These are phyloP conservation scores for Polyporus tsugae DNA, from an alignment of 1,284 basidiomycete species.

Conservation along the genomic window DNA sequence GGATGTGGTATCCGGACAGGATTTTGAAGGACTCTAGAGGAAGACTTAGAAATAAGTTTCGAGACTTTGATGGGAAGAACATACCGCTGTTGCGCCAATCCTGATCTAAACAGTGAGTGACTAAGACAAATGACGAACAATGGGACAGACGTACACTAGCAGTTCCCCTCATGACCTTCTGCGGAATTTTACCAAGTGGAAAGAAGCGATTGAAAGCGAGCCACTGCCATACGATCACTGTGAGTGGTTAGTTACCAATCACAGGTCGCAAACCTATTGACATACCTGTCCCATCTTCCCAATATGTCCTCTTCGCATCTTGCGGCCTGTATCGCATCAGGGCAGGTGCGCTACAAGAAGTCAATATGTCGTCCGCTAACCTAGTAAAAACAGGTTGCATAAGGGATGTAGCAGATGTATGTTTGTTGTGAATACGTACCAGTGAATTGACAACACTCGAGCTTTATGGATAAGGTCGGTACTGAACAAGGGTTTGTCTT, in stretches of 20 bases:
- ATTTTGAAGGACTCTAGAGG: constrained; percentile 68
- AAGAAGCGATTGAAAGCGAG: constrained; percentile 71
- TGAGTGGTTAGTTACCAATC: background rate
- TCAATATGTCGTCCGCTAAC: constrained; percentile 65
- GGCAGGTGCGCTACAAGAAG: constrained; percentile 68
- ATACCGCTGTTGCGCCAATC: constrained; percentile 78
- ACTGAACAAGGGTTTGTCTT: constrained; percentile 80
- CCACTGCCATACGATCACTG: constrained; percentile 72
- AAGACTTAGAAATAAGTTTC: background rate
- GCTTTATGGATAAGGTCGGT: constrained; percentile 69
- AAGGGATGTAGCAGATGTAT: background rate
- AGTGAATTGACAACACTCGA: constrained; percentile 68
- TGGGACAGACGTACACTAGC: constrained; percentile 58
- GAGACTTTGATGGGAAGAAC: constrained; percentile 16
- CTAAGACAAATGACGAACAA: constrained; percentile 4
- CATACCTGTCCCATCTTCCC: constrained; percentile 44
- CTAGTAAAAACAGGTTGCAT: constrained; percentile 43
- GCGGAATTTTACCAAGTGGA: constrained; percentile 52
- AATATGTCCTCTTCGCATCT: constrained; percentile 40
- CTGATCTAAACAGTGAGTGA: constrained; percentile 45
- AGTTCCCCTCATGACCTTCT: constrained; percentile 60
- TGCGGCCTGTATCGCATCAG: constrained; percentile 50
- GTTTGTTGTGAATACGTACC: constrained; percentile 49
- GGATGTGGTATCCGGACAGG: constrained; percentile 57
- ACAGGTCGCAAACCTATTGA: background rate